phyloP scores from a whole-genome alignment of 495 filamentous ascomycete species.

The Aspergillus homomorphus region DNA sequence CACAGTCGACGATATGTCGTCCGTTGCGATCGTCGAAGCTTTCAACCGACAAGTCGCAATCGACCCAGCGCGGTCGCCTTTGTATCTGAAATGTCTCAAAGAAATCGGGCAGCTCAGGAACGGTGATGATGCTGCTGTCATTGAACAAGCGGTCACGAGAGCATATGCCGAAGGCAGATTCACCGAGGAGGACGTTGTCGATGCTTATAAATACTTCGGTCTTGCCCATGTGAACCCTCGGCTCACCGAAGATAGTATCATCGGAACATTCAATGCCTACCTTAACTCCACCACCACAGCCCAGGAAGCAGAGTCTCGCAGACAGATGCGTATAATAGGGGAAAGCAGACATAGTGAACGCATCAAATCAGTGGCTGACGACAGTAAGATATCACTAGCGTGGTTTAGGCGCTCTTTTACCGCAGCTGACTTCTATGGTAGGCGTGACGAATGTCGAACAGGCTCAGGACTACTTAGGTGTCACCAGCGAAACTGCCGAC shows the following conservation, averaged over 20 bases:
- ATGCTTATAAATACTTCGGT: constrained; percentile 56
- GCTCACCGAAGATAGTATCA: constrained; percentile 54
- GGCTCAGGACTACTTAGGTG: constrained; percentile 57
- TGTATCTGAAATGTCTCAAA: constrained; percentile 39
- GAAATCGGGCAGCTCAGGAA: constrained; percentile 32
- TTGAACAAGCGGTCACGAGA: constrained; percentile 35
- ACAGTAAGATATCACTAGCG: constrained; percentile 36
- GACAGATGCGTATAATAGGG: constrained; percentile 56
- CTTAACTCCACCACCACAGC: constrained; percentile 43
- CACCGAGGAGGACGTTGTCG: constrained; percentile 49
- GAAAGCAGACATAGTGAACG: constrained; percentile 46
- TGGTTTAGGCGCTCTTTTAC: background rate
- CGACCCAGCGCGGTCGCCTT: constrained; percentile 28
- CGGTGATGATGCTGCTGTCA: constrained; percentile 33
- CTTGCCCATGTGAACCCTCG: constrained; percentile 34
- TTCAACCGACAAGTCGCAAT: constrained; percentile 38
- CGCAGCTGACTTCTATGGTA: constrained; percentile 21
- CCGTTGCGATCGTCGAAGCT: constrained; percentile 34
- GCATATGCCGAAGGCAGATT: constrained; percentile 44
- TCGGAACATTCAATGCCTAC: constrained; percentile 55
- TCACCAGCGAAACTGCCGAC: constrained; percentile 49
- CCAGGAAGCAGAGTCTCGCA: constrained; percentile 49
- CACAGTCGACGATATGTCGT: constrained; percentile 42
- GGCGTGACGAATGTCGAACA: constrained; percentile 60
- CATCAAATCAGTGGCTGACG: constrained; percentile 54